Base-by-base conservation (phyloP, 768 basidiomycete genomes). In the Postia placenta region DNA sequence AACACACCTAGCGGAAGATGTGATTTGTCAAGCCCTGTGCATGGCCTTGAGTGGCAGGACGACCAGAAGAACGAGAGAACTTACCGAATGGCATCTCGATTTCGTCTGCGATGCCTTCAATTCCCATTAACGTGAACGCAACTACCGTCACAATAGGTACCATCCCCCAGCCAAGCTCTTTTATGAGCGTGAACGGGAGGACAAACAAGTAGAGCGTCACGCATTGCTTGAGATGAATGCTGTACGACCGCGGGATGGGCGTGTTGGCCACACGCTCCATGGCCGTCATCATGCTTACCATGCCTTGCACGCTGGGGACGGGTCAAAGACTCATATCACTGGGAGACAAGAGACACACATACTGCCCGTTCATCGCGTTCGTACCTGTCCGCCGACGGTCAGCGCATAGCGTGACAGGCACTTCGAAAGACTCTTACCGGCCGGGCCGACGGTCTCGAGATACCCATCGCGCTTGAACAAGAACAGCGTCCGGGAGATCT, bases 221-320 rank as follows among this genome's bases (percentile, higher is more conserved):
- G 55, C 87, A 90, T 82, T 97, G 94, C 64, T 95, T 94, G 60
- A 95, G 70, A 66, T 96, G 93, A 51, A 97, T 86, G 35, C 87
- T 81, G 57, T 92, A 90, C 33, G 84, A 84, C 35, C 78, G 68
- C 17, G 88, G 90, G 43, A 92, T 88, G 0, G 86, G 87, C 9
- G 90, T 90, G 64, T 88, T 92, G 14, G 90, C 87, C 28, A 93
- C 76, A n/a, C 94, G 79, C 67, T 97, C 93, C 83, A 96, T 90
- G 4, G 75, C 74, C 14, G 83, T 80, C 57, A 97, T 74, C 63
- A 91, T 85, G 58, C 93, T 90, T 1, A 89, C 83, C 81, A 95
- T 85, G 30, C 76, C 74, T 53, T 87, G 85, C 41, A 92, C 69
- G 42, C 88, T 90, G 54, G 22, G 3, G 24, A 11, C 2, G 25